phyloP scores from a whole-genome alignment of 176 grass and related monocot species.

The Musa beccarii region DNA sequence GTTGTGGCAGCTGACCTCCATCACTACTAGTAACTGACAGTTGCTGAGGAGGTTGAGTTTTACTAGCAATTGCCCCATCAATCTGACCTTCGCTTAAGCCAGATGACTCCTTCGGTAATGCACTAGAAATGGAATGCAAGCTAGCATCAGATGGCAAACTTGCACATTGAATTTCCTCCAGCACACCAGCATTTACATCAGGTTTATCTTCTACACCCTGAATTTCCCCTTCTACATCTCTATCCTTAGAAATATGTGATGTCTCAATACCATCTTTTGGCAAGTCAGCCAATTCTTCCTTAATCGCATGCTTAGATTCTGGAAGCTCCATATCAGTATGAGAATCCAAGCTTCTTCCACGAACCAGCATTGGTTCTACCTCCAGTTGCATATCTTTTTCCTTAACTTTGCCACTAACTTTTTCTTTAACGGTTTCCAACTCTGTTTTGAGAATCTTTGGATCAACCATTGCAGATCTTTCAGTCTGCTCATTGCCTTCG shows the following conservation, averaged over 20 bases:
- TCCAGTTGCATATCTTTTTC: conserved; percentile 13
- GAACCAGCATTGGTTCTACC: background rate
- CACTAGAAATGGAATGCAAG: background rate
- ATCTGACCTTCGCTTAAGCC: background rate
- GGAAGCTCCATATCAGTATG: background rate
- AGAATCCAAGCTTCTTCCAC: background rate
- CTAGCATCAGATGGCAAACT: background rate
- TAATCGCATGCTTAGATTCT: background rate
- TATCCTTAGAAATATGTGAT: conserved; percentile 20
- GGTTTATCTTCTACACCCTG: conserved; percentile 17
- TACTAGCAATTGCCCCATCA: conserved; percentile 6
- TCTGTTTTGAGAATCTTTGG: conserved; percentile 14
- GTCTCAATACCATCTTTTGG: conserved; percentile 20
- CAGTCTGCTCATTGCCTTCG: conserved; percentile 17
- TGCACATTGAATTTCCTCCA: background rate
- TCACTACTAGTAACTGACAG: conserved; percentile 21
- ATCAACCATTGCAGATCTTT: conserved; percentile 19
- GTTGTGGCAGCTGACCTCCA: conserved; percentile 25
- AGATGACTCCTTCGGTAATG: background rate
- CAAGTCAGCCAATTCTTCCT: conserved; percentile 5
- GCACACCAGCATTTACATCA: conserved; percentile 5
- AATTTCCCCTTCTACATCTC: conserved; percentile 11
- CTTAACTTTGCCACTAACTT: conserved; percentile 22
- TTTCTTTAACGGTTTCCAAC: conserved; percentile 20
- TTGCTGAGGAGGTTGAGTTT: conserved; percentile 9